Conservation (phyloP, 192 early-diverging fungal genomes). For the Podila epigama region DNA sequence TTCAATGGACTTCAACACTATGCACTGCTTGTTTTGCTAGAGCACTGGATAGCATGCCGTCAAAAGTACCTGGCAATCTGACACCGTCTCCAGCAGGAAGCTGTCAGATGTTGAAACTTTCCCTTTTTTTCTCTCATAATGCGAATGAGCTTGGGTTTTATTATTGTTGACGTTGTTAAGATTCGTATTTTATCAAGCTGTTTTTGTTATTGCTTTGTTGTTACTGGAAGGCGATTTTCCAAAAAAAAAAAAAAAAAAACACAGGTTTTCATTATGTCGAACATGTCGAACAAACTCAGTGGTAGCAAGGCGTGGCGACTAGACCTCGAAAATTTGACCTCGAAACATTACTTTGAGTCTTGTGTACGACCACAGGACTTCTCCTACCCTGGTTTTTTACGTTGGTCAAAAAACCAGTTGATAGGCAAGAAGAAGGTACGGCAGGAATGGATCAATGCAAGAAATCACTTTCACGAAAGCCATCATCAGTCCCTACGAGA, state of each 20-base stretch:
- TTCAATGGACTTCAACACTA: neutral
- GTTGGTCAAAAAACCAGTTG: constrained; percentile 8
- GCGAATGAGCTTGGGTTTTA: too few relatives aligned
- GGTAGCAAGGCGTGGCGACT: neutral
- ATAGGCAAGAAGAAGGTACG: constrained; percentile 4
- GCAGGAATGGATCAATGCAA: constrained; percentile 13
- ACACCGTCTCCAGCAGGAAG: constrained; percentile 23
- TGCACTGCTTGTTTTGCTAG: neutral
- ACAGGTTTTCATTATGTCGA: too few relatives aligned
- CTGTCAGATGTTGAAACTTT: constrained; percentile 28
- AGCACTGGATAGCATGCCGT: constrained; percentile 1
- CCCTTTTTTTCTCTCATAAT: too few relatives aligned
- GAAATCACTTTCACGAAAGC: constrained; percentile 7
- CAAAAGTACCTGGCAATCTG: constrained; percentile 21
- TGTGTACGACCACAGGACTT: constrained; percentile 11
- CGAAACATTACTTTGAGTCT: constrained; percentile 11
- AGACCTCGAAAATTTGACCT: neutral
- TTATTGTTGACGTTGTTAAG: constrained; percentile 6
- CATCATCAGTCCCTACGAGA: constrained; percentile 14
- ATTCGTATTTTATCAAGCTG: neutral
- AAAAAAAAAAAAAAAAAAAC: too few relatives aligned
- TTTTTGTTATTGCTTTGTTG: too few relatives aligned
- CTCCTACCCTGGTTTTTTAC: constrained; percentile 7
- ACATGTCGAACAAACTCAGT: too few relatives aligned
- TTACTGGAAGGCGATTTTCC: too few relatives aligned